Evolutionary conservation across 768 basidiomycete genomes (phyloP).

Genomic region (Russula griseocarnosa): DNA sequence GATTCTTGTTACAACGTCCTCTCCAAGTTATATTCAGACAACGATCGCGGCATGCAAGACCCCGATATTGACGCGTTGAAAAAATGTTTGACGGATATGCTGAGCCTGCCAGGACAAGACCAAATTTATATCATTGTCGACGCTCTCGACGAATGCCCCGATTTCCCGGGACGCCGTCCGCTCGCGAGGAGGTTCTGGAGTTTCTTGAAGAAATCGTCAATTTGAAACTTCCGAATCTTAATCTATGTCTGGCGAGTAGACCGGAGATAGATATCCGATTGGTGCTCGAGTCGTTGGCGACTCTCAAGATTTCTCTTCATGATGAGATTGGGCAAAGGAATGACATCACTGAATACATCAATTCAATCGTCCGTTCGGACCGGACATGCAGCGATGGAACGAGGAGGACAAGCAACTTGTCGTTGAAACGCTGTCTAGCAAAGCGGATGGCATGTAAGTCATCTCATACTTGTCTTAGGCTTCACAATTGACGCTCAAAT

Average conservation of each 20-base stretch:
- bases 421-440: not conserved
- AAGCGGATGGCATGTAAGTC: constrained; percentile 17
- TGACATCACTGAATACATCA: not conserved
- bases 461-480: too few relatives aligned
- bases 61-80: not conserved
- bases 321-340: not conserved
- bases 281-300: not conserved
- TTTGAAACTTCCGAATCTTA: not conserved
- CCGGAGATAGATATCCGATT: not conserved
- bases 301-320: not conserved
- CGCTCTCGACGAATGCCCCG: not conserved
- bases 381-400: not conserved
- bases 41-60: not conserved
- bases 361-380: not conserved
- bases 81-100: not conserved
- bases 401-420: not conserved
- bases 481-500: not conserved
- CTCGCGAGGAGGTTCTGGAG: not conserved
- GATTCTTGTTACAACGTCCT: not conserved
- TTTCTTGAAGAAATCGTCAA: not conserved
- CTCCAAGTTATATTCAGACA: not conserved
- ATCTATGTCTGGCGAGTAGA: not conserved
- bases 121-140: constrained; percentile 8
- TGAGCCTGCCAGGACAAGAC: not conserved
- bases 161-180: not conserved